phyloP scores from a whole-genome alignment of 2,329 filamentous ascomycete genomes.

The Paracorniculantispora psalliotae region DNA sequence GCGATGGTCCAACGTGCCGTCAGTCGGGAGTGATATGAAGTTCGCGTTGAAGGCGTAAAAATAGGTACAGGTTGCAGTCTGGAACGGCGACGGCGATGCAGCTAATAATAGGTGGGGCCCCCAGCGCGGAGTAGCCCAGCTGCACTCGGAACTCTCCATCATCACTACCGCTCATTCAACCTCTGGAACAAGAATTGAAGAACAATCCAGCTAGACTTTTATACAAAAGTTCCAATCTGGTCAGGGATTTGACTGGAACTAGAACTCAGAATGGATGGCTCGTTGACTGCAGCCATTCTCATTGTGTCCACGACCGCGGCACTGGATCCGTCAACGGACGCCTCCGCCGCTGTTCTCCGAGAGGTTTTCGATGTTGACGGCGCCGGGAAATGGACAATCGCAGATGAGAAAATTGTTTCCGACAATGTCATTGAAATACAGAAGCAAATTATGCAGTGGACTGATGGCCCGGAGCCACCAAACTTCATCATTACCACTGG shows the following conservation, averaged over 20 bases:
- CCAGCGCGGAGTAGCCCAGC: neutral
- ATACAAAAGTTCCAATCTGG: neutral
- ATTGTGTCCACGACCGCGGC: conserved; percentile 89
- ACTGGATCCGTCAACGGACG: conserved; percentile 72
- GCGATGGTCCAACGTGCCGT: neutral
- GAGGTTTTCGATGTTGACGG: conserved; percentile 65
- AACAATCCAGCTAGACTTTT: neutral
- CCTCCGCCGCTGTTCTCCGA: conserved; percentile 60
- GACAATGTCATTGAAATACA: conserved; percentile 76
- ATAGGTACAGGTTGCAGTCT: neutral
- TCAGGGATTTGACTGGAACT: neutral
- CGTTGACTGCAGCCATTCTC: conserved; percentile 70
- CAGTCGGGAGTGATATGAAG: neutral
- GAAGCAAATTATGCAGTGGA: conserved; percentile 64
- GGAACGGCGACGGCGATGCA: neutral
- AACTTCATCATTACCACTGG: conserved; percentile 87
- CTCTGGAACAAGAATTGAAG: neutral
- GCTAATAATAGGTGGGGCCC: neutral
- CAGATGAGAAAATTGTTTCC: conserved; percentile 68
- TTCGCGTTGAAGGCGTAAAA: neutral
- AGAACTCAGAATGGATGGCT: conserved; percentile 17
- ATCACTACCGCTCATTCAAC: neutral
- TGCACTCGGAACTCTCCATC: neutral
- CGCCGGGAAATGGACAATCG: conserved; percentile 65
- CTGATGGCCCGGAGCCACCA: conserved; percentile 57